A percentile compares a stretch with the other conserved stretches of the same genome.
Conservation (phyloP, 768 basidiomycete species). For the Chlorophyllum brunneum region DNA sequence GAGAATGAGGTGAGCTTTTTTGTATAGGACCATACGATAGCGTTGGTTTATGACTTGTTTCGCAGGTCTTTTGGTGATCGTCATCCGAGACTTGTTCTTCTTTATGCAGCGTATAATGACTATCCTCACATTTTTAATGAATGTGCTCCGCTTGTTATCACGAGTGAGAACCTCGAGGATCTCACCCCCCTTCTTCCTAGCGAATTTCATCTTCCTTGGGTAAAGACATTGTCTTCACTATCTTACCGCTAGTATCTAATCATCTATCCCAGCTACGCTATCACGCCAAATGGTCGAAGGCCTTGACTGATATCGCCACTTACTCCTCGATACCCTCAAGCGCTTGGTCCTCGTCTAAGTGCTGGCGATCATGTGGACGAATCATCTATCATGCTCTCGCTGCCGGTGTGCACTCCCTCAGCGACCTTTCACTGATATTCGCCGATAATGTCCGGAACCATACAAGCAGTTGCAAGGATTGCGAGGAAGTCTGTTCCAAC, state of each 20-base stretch:
- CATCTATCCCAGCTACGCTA: neutral
- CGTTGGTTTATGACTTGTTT: neutral
- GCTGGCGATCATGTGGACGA: neutral
- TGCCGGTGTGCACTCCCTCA: neutral
- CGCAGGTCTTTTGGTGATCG: constrained; percentile 5
- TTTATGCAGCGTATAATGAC: constrained; percentile 8
- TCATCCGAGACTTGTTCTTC: constrained; percentile 6
- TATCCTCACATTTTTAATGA: constrained; percentile 7
- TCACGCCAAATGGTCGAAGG: constrained; percentile 5
- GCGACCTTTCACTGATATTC: neutral
- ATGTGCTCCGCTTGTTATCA: constrained; percentile 1
- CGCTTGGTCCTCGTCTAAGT: neutral
- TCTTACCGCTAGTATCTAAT: neutral
- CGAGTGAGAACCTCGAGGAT: constrained; percentile 5
- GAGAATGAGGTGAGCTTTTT: neutral
- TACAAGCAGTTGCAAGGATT: neutral
- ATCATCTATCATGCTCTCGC: neutral
- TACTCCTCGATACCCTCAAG: neutral
- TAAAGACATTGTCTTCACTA: neutral
- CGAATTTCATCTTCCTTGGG: constrained; percentile 2
- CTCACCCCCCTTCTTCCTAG: constrained; percentile 2
- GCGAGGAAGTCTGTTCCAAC: neutral
- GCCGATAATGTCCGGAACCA: neutral
- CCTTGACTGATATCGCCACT: neutral
- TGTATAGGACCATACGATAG: no score